Conservation (phyloP, 345 rosid genomes). For the Acer yangbiense region DNA sequence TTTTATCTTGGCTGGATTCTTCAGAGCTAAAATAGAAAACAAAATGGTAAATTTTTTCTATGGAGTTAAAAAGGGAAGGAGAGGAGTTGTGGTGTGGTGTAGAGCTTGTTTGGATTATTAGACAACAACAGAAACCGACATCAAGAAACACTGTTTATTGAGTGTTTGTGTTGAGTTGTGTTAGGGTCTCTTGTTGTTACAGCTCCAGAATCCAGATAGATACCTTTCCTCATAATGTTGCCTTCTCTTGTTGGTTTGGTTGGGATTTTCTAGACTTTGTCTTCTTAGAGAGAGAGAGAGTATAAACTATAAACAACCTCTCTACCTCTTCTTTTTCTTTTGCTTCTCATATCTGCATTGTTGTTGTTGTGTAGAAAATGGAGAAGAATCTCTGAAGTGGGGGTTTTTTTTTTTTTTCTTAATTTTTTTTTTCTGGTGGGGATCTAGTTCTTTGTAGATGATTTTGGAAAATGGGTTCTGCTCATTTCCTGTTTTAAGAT, state of each 20-base stretch:
- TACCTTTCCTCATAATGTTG: constrained; percentile 51
- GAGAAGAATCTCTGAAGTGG: constrained; percentile 34
- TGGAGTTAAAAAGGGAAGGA: constrained; percentile 19
- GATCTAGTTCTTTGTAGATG: constrained; percentile 29
- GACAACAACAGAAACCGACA: constrained; percentile 28
- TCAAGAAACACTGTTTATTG: neutral
- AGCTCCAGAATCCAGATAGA: constrained; percentile 44
- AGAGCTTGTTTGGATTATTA: constrained; percentile 25
- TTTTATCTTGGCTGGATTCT: neutral
- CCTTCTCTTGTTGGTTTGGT: constrained; percentile 36
- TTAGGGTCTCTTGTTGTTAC: constrained; percentile 24
- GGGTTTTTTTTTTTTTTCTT: neutral
- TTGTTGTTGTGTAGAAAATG: constrained; percentile 32
- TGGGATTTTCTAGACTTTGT: constrained; percentile 21
- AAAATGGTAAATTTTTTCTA: constrained; percentile 22
- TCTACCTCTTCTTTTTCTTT: constrained; percentile 21
- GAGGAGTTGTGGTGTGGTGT: neutral
- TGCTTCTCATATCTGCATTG: constrained; percentile 32
- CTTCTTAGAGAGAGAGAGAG: constrained; percentile 6
- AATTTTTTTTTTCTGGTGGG: constrained; percentile 3
- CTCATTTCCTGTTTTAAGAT: constrained; percentile 47
- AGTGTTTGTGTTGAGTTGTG: constrained; percentile 9
- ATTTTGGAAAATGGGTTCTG: constrained; percentile 24
- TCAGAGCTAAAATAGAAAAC: neutral
- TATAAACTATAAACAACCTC: constrained; percentile 12